Evolutionary conservation across 2,329 filamentous ascomycete genomes (phyloP).

Genomic region (Ophiostoma sp.): DNA sequence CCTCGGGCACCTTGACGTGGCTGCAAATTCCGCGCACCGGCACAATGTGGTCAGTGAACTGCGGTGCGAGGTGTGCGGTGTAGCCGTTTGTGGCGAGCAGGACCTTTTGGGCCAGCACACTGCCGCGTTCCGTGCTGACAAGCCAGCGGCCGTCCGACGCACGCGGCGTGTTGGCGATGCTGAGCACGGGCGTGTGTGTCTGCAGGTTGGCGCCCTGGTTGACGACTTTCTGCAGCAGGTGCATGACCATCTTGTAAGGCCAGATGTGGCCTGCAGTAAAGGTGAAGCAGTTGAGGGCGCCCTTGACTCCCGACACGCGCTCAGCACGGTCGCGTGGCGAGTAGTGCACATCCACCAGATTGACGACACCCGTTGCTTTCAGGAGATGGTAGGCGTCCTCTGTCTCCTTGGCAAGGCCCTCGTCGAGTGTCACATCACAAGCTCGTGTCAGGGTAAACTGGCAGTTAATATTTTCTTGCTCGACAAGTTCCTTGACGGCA

Average conservation of each 20-base stretch:
- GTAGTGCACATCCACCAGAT: neutral
- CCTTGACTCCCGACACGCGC: neutral
- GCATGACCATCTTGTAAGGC: neutral
- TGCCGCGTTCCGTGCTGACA: neutral
- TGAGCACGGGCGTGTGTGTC: neutral
- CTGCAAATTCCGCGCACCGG: conserved; percentile 4
- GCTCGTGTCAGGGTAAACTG: neutral
- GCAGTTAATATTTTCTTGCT: neutral
- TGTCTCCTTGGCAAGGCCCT: neutral
- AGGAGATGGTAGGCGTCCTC: neutral
- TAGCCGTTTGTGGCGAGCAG: neutral
- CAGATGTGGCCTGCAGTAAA: neutral
- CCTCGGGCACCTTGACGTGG: neutral
- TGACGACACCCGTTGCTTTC: neutral
- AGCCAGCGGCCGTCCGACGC: neutral
- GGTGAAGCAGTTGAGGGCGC: neutral
- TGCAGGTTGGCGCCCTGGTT: neutral
- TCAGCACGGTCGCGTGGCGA: neutral
- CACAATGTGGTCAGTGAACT: neutral
- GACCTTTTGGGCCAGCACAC: neutral
- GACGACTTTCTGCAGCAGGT: conserved; percentile 2
- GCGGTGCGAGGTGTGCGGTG: neutral
- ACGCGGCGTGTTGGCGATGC: neutral
- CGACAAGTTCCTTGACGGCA: neutral
- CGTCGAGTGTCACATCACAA: neutral